Evolutionary conservation across 768 basidiomycete species (phyloP).

Genomic region (Hygrophorus pudorinus): DNA sequence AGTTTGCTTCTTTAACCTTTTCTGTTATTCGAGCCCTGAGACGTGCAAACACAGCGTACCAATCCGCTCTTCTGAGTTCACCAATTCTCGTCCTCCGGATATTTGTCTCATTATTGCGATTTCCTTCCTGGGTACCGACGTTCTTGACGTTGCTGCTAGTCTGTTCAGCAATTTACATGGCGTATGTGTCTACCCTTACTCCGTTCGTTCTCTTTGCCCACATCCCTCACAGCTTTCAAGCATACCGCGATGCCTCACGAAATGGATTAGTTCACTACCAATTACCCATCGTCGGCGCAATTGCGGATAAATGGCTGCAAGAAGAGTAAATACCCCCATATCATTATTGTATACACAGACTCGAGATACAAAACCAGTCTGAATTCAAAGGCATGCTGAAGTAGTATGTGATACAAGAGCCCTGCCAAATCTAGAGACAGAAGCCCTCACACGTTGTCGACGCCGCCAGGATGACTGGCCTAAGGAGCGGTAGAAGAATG

Average conservation of each 20-base stretch:
- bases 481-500: conserved; percentile 26
- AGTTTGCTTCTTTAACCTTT: conserved; percentile 3
- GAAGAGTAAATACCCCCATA: conserved; percentile 33
- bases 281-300: conserved; percentile 50
- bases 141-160: conserved; percentile 38
- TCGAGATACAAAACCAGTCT: conserved; percentile 2
- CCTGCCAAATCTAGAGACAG: not conserved
- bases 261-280: conserved; percentile 47
- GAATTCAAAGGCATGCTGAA: conserved; percentile 2
- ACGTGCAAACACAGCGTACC: conserved; percentile 48
- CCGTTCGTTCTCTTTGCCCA: conserved; percentile 6
- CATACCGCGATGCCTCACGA: conserved; percentile 43
- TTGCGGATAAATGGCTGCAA: conserved; percentile 61
- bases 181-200: conserved; percentile 30
- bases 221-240: conserved; percentile 28
- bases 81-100: conserved; percentile 51
- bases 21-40: not conserved
- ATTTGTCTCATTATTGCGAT: conserved; percentile 40
- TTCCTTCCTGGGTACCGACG: conserved; percentile 42
- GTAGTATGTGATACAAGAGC: not conserved
- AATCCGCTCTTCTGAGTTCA: conserved; percentile 61
- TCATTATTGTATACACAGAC: not conserved
- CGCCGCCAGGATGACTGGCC: conserved; percentile 13
- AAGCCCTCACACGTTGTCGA: not conserved
- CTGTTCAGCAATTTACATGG: conserved; percentile 37